Percentiles rank a stretch among this genome's conserved stretches.
Conservation (phyloP, 2,329 filamentous ascomycete species). For the Talaromyces sp. region DNA sequence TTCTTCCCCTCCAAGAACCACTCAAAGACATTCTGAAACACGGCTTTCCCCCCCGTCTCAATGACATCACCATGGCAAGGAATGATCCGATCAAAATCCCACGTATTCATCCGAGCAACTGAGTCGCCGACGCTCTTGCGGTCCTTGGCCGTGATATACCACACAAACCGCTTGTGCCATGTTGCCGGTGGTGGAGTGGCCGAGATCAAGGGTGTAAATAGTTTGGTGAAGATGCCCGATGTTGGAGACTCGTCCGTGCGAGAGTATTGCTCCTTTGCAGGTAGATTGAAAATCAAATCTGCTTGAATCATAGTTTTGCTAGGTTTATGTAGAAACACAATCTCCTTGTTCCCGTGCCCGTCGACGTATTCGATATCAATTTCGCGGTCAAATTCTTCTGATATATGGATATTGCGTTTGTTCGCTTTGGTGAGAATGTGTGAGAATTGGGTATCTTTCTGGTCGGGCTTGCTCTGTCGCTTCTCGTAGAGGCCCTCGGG, state of each 20-base stretch:
- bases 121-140: conserved; percentile 65
- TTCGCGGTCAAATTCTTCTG: conserved; percentile 75
- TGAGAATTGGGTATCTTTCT: conserved; percentile 58
- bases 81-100: conserved; percentile 81
- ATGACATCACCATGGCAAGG: conserved; percentile 93
- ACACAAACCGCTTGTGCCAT: conserved; percentile 74
- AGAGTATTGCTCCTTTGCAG: conserved; percentile 77
- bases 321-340: conserved; percentile 80
- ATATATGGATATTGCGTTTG: conserved; percentile 51
- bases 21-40: conserved; percentile 71
- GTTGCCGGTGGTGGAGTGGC: conserved; percentile 53
- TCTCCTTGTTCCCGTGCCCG: conserved; percentile 74
- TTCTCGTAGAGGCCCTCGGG: conserved; percentile 81
- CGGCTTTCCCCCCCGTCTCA: conserved; percentile 65
- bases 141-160: conserved; percentile 64
- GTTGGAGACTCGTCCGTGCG: conserved; percentile 50
- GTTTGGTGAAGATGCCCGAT: conserved; percentile 55
- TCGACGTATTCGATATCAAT: conserved; percentile 83
- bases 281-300: conserved; percentile 88
- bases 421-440: conserved; percentile 61
- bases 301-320: conserved; percentile 77
- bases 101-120: conserved; percentile 62
- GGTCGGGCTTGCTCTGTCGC: conserved; percentile 55
- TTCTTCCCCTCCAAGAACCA: conserved; percentile 63
- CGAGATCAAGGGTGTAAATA: conserved; percentile 54